Base-by-base conservation (phyloP, 2,329 filamentous ascomycete genomes). In the Fusarium xylarioides region DNA sequence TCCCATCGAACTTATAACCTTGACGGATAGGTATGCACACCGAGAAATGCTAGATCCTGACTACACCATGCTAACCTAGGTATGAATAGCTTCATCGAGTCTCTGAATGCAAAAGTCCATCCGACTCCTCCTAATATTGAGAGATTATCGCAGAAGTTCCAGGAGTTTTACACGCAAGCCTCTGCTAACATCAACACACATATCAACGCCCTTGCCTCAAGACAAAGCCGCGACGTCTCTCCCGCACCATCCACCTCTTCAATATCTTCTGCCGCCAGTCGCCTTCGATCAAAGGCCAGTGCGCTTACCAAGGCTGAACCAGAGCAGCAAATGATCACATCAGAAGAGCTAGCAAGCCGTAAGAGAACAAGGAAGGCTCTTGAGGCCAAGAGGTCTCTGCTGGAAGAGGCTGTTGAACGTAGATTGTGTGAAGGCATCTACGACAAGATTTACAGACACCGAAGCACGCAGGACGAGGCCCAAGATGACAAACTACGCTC, bases 401-500 rank as follows among this genome's bases (percentile, higher is more conserved):
- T 98, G 35, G 95, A 99, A 82, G 96, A 99, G 81, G 94, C 95
- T 8, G 93, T 98, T 0, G 96, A 99, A 80, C 90, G 93, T 72
- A 90, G 93, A 71, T 89, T 95, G 16, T 97, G 94, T 79, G 94
- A 97, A 79, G 91, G 91, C 59, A 91, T 95, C 50, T 98, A 98
- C 79, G 88, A 91, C 65, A 91, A 93, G 73, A 94, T 99, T 80
- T 99, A 95, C 88, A 91, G 95, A 52, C 96, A 99, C 81, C 90
- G 92, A 67, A 96, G 89, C 80, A 97, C 95, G 0, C 91, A 98
- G 77, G 96, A 99, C 79, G 95, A 98, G 82, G 95, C 96, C 18
- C 90, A 95, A 78, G 96, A 99, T 80, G 95, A 97, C 78, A 98
- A 97, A 80, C 86, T 99, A 56, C 90, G 96, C 35, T 99, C 96